Evolutionary conservation across 495 filamentous ascomycete species (phyloP).

Genomic region (Amphirosellinia nigrospora): DNA sequence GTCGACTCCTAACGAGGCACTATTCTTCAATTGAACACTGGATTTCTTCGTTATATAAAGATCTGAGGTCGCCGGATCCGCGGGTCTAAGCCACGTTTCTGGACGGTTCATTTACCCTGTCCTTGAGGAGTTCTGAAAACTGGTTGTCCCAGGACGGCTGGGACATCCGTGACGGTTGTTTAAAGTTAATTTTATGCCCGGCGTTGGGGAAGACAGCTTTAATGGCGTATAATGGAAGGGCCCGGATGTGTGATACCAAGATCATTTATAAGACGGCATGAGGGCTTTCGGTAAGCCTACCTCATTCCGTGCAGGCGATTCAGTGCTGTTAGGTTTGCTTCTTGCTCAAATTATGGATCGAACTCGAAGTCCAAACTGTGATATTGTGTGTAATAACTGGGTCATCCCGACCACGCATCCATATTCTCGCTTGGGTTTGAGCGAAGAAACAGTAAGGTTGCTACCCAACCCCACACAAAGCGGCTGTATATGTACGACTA

Average conservation of each 20-base stretch:
- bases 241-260: background rate
- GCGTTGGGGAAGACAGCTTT: conserved; percentile 22
- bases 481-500: conserved; percentile 25
- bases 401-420: background rate
- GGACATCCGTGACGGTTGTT: conserved; percentile 6
- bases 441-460: background rate
- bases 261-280: conserved; percentile 16
- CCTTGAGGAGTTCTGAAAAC: conserved; percentile 23
- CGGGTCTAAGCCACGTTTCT: background rate
- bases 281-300: conserved; percentile 10
- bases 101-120: background rate
- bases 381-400: background rate
- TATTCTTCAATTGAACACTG: background rate
- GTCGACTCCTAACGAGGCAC: conserved; percentile 26
- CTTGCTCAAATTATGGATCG: background rate
- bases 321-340: background rate
- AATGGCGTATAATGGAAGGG: conserved; percentile 19
- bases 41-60: conserved; percentile 16
- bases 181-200: conserved; percentile 14
- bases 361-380: background rate
- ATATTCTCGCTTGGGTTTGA: background rate
- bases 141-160: background rate
- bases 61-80: background rate
- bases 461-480: background rate
- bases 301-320: conserved; percentile 1